Conservation (phyloP, 305 asterid species). For the Plantago coronopus region DNA sequence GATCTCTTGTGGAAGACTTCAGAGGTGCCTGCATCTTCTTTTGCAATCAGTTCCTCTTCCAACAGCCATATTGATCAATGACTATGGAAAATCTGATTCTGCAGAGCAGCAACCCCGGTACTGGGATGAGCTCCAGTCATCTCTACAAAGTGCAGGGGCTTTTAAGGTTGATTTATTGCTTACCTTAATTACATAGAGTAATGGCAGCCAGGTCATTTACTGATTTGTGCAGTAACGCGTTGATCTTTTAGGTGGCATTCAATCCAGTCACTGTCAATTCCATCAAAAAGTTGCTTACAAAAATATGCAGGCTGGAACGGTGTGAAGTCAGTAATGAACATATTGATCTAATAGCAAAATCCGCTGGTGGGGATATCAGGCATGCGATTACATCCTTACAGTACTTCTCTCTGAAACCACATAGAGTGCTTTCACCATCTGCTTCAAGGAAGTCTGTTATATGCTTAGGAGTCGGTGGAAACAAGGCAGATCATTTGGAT, state of each 20-base stretch:
- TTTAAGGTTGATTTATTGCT: conserved; percentile 63
- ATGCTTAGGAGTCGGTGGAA: conserved; percentile 29
- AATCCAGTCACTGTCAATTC: conserved; percentile 79
- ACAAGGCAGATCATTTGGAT: conserved; percentile 30
- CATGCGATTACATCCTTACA: conserved; percentile 84
- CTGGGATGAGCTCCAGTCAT: conserved; percentile 79
- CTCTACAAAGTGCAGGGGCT: conserved; percentile 84
- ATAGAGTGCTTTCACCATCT: conserved; percentile 33
- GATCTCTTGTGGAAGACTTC: conserved; percentile 55
- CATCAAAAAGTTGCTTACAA: conserved; percentile 58
- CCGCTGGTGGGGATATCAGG: conserved; percentile 92
- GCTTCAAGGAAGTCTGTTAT: conserved; percentile 23
- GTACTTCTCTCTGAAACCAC: conserved; percentile 64
- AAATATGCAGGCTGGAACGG: conserved; percentile 63
- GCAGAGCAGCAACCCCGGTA: conserved; percentile 53
- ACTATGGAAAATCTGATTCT: conserved; percentile 62
- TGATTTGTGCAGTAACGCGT: conserved; percentile 21
- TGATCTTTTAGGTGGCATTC: conserved; percentile 59
- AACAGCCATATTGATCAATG: conserved; percentile 75
- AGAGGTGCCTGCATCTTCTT: conserved; percentile 74
- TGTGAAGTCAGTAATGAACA: conserved; percentile 58
- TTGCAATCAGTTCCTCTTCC: conserved; percentile 71
- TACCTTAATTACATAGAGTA: conserved; percentile 13
- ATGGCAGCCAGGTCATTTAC: conserved; percentile 14
- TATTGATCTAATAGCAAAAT: conserved; percentile 63